Base-by-base conservation (phyloP, 1,284 basidiomycete species). In the Moesziomyces parantarcticus region DNA sequence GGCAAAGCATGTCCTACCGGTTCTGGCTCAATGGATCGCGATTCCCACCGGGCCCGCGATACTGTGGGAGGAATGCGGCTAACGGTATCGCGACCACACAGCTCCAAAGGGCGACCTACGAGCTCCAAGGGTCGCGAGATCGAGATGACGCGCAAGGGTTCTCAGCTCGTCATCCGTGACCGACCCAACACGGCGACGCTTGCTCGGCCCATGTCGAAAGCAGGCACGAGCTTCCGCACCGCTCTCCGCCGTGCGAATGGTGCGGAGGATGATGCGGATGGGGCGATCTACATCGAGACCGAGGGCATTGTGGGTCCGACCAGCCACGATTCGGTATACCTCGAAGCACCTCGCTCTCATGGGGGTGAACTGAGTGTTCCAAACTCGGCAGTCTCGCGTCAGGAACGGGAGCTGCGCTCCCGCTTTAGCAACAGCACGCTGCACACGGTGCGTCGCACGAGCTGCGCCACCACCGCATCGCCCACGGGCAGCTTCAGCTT, bases 401-500 rank as follows among this genome's bases (percentile, higher is more conserved):
- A 16, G 7, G 36, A 10, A 9, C 50, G 41, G n/a, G 49, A 51
- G 43, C 22, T 69, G 23, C 8, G 46, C 8, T 64, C 57, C 4
- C 61, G 57, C 18, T 70, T 71, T 40, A 66, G 68, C 39, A 52
- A 23, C 21, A 59, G 50, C 26, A 64, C 50, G 1, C 36, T 60
- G 14, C 23, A 43, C 3, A 50, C 55, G 3, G 44, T 52, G 3
- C 42, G 43, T 11, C 25, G 45, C 8, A 18, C n/a, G 16, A 57
- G 46, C 32, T 48, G 26, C 25, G 55, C 47, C 14, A 64, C 50
- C 8, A 40, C 32, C 9, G 40, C 25, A 2, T 65, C 62, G 25
- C 63, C 63, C 0, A 26, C 55, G n/a, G 69, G 63, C 1, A 67
- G 63, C 21, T 72, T 56, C 43, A 66, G 57, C 22, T 72, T 66